These are phyloP conservation scores for Xerocomus brunneocitrinus DNA, from an alignment of 768 basidiomycete genomes.

Conservation along the genomic window DNA sequence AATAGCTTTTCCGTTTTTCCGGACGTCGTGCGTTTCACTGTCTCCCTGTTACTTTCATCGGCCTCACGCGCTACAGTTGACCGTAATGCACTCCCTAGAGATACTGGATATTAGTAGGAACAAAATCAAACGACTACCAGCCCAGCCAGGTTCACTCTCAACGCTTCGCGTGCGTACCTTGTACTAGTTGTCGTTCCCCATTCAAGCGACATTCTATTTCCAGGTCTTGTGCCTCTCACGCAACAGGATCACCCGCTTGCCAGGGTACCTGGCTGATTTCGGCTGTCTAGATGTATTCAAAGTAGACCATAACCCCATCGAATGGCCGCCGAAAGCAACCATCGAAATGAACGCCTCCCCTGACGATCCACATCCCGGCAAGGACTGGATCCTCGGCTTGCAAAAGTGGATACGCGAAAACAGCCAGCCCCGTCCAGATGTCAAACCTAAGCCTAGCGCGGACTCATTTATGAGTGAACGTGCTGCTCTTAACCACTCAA, in stretches of 20 bases:
- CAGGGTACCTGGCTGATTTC: slow-evolving; percentile 74
- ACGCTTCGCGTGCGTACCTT: slow-evolving; percentile 59
- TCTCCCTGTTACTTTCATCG: slow-evolving; percentile 1
- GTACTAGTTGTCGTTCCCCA: neutral
- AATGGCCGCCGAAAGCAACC: slow-evolving; percentile 78
- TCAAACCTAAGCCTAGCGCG: slow-evolving; percentile 35
- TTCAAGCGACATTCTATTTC: slow-evolving; percentile 1
- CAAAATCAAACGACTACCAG: slow-evolving; percentile 76
- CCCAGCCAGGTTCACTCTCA: slow-evolving; percentile 70
- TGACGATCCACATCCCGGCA: slow-evolving; percentile 50
- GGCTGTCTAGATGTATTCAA: slow-evolving; percentile 71
- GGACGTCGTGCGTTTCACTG: slow-evolving; percentile 61
- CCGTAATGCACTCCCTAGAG: slow-evolving; percentile 80
- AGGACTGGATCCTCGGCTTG: slow-evolving; percentile 66
- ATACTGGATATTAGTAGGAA: slow-evolving; percentile 94
- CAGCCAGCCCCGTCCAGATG: slow-evolving; percentile 29
- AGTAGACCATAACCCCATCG: slow-evolving; percentile 86
- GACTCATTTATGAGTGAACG: slow-evolving; percentile 50
- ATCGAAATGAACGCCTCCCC: slow-evolving; percentile 41
- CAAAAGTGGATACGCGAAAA: slow-evolving; percentile 74
- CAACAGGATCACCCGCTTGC: slow-evolving; percentile 80
- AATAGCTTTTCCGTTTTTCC: slow-evolving; percentile 84
- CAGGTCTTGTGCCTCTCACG: slow-evolving; percentile 84
- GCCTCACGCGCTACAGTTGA: slow-evolving; percentile 50
- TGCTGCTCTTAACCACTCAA: slow-evolving; percentile 31